Percentiles rank a stretch among this genome's conserved stretches.
Evolutionary conservation across 2,329 filamentous ascomycete genomes (phyloP).

Genomic region (Fusarium illudens): DNA sequence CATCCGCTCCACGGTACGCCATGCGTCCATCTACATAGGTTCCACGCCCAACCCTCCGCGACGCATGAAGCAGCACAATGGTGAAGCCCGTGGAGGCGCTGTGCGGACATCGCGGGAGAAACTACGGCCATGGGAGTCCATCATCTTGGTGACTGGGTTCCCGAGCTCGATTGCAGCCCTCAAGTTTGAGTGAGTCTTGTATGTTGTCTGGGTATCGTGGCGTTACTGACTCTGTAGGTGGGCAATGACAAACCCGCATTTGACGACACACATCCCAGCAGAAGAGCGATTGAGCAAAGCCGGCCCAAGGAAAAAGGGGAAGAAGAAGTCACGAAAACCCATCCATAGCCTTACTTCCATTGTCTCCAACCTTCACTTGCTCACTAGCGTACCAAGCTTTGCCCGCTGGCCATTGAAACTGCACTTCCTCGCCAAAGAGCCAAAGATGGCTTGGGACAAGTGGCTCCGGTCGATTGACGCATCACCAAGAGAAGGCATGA

Average conservation of each 20-base stretch:
- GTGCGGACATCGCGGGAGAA: conserved; percentile 72
- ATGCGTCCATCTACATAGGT: conserved; percentile 82
- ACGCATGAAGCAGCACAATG: conserved; percentile 92
- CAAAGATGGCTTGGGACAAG: conserved; percentile 72
- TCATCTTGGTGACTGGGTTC: conserved; percentile 86
- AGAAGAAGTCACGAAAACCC: conserved; percentile 65
- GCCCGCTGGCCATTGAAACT: conserved; percentile 81
- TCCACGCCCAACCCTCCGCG: conserved; percentile 89
- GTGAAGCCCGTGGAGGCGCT: conserved; percentile 81
- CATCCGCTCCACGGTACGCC: conserved; percentile 80
- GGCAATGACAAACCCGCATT: conserved; percentile 88
- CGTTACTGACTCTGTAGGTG: conserved; percentile 64
- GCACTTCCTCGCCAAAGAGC: conserved; percentile 79
- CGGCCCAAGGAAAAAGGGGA: conserved; percentile 58
- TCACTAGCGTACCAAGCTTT: conserved; percentile 84
- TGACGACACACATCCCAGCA: conserved; percentile 78
- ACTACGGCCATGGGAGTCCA: conserved; percentile 90
- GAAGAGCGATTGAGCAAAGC: conserved; percentile 66
- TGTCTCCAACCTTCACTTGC: conserved; percentile 80
- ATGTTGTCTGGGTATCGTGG: neutral
- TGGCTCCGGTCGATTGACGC: conserved; percentile 62
- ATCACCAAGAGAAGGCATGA: conserved; percentile 57
- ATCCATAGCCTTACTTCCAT: conserved; percentile 70
- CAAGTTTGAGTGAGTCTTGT: conserved; percentile 82
- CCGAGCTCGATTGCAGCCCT: conserved; percentile 86